Conservation (phyloP, 192 early-diverging fungal species). For the Coemansia sp. region DNA sequence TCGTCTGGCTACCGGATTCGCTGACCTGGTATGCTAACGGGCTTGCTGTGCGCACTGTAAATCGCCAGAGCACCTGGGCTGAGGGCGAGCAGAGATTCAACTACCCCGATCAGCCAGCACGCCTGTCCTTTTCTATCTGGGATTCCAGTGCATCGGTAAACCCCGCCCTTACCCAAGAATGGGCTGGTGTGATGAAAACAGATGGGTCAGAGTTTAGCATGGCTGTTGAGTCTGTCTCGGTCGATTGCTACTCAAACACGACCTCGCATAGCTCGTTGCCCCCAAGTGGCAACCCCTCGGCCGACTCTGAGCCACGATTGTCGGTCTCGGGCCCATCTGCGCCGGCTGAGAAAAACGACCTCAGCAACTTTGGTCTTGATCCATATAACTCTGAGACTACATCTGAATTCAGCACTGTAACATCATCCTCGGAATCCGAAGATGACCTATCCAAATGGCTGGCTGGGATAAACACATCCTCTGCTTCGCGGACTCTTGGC, state of each 20-base stretch:
- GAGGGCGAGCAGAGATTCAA: constrained; percentile 46
- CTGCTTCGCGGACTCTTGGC: constrained; percentile 5
- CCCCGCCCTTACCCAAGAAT: constrained; percentile 50
- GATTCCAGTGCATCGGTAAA: constrained; percentile 47
- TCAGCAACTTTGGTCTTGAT: constrained; percentile 42
- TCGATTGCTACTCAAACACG: constrained; percentile 54
- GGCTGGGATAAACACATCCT: constrained; percentile 22
- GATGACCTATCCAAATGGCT: constrained; percentile 44
- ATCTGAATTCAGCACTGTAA: constrained; percentile 1
- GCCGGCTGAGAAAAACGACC: constrained; percentile 11
- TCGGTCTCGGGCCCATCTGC: constrained; percentile 4
- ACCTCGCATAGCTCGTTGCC: constrained; percentile 9
- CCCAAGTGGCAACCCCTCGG: neutral
- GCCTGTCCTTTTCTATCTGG: constrained; percentile 64
- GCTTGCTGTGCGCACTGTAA: constrained; percentile 53
- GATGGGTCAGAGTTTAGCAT: constrained; percentile 46
- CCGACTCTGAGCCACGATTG: neutral
- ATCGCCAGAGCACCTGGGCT: constrained; percentile 51
- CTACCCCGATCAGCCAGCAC: constrained; percentile 52
- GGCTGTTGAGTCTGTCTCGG: constrained; percentile 50
- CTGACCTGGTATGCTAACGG: constrained; percentile 60
- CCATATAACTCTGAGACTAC: neutral
- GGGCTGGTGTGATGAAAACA: constrained; percentile 49
- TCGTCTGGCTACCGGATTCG: constrained; percentile 63
- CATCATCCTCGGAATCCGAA: neutral